Evolutionary conservation across 2,329 filamentous ascomycete genomes (phyloP), one percentile per base, ranked within the genome.

Genomic region (Fusarium sp.): DNA sequence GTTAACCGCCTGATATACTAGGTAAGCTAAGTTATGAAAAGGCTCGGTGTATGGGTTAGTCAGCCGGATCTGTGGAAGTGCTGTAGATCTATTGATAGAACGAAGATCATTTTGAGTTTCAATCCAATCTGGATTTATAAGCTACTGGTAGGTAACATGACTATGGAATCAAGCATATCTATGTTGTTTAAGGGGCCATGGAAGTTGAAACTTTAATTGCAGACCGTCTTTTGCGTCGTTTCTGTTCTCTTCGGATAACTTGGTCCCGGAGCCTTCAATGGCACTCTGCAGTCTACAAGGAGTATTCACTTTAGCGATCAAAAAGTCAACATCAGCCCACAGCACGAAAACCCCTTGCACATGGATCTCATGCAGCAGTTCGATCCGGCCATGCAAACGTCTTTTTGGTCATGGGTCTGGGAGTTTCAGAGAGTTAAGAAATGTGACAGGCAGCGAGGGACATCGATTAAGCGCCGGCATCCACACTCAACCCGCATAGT

Each of bases 401-500:
- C 64, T 66, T 69, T 53, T 40, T 9, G 46, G 33, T 57, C 69
- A 65, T 71, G 64, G 65, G 73, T 66, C 59, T 57, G 49, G 30
- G 18, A 57, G 40, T 26, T 52, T 38, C 37, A 49, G 30, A 48
- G 40, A 45, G 46, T n/a, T 23, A 50, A 54, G 54, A 75, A 60
- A 67, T 44, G 54, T 71, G 69, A 72, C 65, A 72, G 69, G 69
- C 65, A 70, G 58, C 63, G 62, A 60, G 65, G 53, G 60, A 69
- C 66, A 40, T 64, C 65, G 20, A 72, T 76, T 76, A 76, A 76
- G 74, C 74, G 74, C 74, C 69, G 71, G 52, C 74, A 68, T 59
- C 64, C 74, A 76, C 71, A 64, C 67, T 42, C 61, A 73, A 67
- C 73, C 71, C 57, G 73, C 73, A 71, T 75, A 49, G 71, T 64